Base-by-base conservation (phyloP, 345 rosid genomes). In the Brassica rapa region DNA sequence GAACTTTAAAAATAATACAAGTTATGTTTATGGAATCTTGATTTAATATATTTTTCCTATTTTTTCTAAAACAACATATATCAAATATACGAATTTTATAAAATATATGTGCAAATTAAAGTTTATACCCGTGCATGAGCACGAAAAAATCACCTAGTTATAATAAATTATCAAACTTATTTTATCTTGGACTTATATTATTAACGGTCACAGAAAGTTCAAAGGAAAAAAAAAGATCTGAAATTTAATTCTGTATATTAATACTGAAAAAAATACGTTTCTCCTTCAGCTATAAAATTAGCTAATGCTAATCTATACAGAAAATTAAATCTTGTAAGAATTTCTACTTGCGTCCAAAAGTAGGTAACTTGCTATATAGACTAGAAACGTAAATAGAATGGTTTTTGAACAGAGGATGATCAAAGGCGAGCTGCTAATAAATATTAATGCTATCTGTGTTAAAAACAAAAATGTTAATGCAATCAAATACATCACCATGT, bases 341-440 rank as follows among this genome's bases (percentile, higher is more conserved):
- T 49, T 49, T 49, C 16, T 49, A 5, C 56, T 57, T 2, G 24
- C 60, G 64, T 60, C 64, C 25, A 25, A 14, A 59, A 60, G 32
- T 25, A 60, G 1, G 15, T 15, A 60, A 24, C 33, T 33, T 64
- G 16, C 24, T 14, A 61, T 43, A 43, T 43, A 43, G 53, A 43
- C 7, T n/a, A 49, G 56, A 14, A 49, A n/a, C 16, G 2, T 49
- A 14, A 49, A 49, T 14, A 4, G 69, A 60, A 32, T 60, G 81
- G 33, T 76, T 76, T 21, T 29, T 66, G 37, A 60, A 33, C 8
- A 70, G 30, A 32, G 71, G 81, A 76, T 72, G 11, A 41, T 41
- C 49, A 41, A 41, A 9, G 4, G 49, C 49, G 30, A 27, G 30
- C 30, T 27, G 30, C 30, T 27, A 27, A 27, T 27, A 27, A 27